Conservation (phyloP, 1,139 yeast species). For the Blastobotrys capitulatus region DNA sequence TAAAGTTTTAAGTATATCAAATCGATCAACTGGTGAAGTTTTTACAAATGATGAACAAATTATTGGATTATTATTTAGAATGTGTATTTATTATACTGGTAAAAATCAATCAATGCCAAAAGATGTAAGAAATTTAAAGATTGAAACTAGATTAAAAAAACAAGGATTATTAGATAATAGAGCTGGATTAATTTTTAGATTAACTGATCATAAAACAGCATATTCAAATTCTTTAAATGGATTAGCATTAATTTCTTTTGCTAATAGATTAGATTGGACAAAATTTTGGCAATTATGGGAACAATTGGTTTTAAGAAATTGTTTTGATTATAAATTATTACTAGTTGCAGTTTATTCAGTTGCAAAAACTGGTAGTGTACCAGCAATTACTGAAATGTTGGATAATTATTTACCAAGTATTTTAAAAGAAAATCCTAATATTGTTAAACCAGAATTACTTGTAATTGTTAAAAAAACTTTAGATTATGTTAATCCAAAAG, state of each 20-base stretch:
- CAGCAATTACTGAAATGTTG: conserved; percentile 23
- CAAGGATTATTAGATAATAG: conserved; percentile 20
- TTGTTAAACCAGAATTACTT: conserved; percentile 17
- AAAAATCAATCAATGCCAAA: conserved; percentile 18
- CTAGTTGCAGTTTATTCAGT: conserved; percentile 29
- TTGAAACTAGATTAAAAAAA: conserved; percentile 15
- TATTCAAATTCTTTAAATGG: conserved; percentile 25
- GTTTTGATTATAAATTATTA: conserved; percentile 20
- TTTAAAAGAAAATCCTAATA: conserved; percentile 7
- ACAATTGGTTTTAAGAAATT: conserved; percentile 16
- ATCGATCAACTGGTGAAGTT: conserved; percentile 26
- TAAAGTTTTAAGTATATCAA: conserved; percentile 25
- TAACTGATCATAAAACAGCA: conserved; percentile 14
- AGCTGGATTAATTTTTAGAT: conserved; percentile 23
- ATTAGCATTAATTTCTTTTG: conserved; percentile 35
- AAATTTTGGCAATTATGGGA: conserved; percentile 34
- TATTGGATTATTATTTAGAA: conserved; percentile 26
- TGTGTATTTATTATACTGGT: conserved; percentile 23
- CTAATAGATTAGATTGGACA: conserved; percentile 37
- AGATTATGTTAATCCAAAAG: conserved; percentile 22
- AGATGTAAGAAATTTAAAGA: conserved; percentile 24
- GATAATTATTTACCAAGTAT: conserved; percentile 24
- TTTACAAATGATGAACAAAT: conserved; percentile 23
- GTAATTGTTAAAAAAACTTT: conserved; percentile 20
- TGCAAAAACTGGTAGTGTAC: conserved; percentile 27